Evolutionary conservation across 2,329 filamentous ascomycete genomes (phyloP).

Genomic region (Penicillium crustosum): DNA sequence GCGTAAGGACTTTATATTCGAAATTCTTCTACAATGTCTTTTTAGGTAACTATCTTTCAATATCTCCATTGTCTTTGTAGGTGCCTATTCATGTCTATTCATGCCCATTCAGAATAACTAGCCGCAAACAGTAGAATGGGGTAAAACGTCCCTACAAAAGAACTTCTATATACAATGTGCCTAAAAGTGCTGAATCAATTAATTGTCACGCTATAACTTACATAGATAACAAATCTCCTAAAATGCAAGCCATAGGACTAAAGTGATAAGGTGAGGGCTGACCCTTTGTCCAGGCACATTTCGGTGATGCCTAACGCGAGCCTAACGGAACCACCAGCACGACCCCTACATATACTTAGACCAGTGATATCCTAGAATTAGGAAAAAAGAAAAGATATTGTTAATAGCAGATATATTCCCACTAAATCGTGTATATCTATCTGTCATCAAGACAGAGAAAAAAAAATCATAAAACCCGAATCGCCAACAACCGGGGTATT

Average conservation of each 20-base stretch:
- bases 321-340: not conserved
- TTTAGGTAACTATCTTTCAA: no score
- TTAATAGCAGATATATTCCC: slow-evolving; percentile 8
- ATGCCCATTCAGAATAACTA: not conserved
- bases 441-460: slow-evolving; percentile 15
- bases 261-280: not conserved
- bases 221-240: not conserved
- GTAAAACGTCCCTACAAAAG: not conserved
- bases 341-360: not conserved
- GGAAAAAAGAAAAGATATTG: not conserved
- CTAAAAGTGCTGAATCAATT: not conserved
- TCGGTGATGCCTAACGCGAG: not conserved
- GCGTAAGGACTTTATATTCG: no score
- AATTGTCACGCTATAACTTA: not conserved
- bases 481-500: slow-evolving; percentile 33
- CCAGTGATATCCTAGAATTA: not conserved
- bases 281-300: not conserved
- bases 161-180: not conserved
- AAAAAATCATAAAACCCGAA: slow-evolving; percentile 17
- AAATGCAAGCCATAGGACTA: not conserved
- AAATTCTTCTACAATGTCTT: no score
- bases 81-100: not conserved
- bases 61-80: not conserved
- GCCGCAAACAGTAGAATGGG: not conserved
- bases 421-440: slow-evolving; percentile 19